phyloP scores from a whole-genome alignment of 306 rosid genomes.

The Rubus parviflorus region DNA sequence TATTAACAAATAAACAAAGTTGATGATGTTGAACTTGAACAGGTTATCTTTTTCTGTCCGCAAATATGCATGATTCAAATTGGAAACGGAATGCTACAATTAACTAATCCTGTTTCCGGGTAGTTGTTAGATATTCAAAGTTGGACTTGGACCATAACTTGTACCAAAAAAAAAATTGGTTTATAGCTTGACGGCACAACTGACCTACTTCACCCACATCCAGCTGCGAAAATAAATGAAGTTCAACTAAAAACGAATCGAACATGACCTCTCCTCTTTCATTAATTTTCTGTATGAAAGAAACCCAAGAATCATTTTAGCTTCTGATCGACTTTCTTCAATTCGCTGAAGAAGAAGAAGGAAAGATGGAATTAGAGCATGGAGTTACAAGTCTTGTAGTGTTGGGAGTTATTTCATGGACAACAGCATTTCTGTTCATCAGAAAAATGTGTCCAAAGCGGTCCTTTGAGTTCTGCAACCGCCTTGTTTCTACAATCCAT shows the following conservation, averaged over 20 bases:
- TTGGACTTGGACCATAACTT: neutral
- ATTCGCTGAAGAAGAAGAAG: neutral
- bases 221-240: constrained; percentile 19
- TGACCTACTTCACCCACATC: constrained; percentile 6
- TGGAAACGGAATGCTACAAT: neutral
- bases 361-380: constrained; percentile 39
- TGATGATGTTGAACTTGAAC: neutral
- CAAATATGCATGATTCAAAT: neutral
- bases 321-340: neutral
- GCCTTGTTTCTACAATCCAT: constrained; percentile 67
- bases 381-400: constrained; percentile 31
- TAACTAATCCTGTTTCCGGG: neutral
- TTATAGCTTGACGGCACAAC: neutral
- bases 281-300: neutral
- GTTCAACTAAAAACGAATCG: neutral
- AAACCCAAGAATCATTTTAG: neutral
- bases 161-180: neutral
- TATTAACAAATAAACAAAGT: neutral
- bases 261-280: neutral
- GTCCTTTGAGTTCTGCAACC: constrained; percentile 65
- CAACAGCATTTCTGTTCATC: constrained; percentile 43
- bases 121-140: neutral
- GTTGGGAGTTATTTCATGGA: constrained; percentile 71
- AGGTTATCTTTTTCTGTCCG: neutral
- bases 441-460: constrained; percentile 47